phyloP scores from a whole-genome alignment of 2,329 filamentous ascomycete genomes.

The Hortaea werneckii region DNA sequence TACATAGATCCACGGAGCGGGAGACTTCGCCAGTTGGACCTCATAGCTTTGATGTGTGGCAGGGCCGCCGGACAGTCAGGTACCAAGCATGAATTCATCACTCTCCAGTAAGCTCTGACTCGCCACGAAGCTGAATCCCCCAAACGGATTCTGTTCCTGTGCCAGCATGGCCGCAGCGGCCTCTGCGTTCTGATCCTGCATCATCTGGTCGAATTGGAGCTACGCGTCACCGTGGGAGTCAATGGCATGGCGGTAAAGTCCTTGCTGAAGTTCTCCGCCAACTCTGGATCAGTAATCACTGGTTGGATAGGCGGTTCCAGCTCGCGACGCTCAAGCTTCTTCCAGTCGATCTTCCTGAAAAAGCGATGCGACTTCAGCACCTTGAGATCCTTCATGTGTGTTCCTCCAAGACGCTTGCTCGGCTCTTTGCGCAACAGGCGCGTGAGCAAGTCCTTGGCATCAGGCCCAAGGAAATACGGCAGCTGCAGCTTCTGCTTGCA shows the following conservation, averaged over 20 bases:
- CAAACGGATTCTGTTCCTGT: slow-evolving; percentile 38
- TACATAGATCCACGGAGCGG: too few relatives aligned
- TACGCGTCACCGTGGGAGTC: slow-evolving; percentile 52
- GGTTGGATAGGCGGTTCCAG: slow-evolving; percentile 83
- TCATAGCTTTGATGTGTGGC: too few relatives aligned
- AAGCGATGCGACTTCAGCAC: slow-evolving; percentile 88
- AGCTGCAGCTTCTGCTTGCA: slow-evolving; percentile 80
- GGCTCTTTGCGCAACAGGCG: slow-evolving; percentile 88
- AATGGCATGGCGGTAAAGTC: slow-evolving; percentile 83
- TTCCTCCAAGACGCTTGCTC: slow-evolving; percentile 73
- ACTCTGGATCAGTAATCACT: slow-evolving; percentile 85
- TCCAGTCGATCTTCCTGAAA: slow-evolving; percentile 96
- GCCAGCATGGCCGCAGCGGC: slow-evolving; percentile 9
- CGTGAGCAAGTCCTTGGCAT: slow-evolving; percentile 88
- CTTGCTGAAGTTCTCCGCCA: slow-evolving; percentile 91
- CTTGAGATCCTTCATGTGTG: slow-evolving; percentile 79
- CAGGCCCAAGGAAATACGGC: slow-evolving; percentile 81
- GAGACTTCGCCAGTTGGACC: too few relatives aligned
- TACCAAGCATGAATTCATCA: slow-evolving; percentile 25
- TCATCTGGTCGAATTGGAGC: slow-evolving; percentile 12
- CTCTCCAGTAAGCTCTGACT: slow-evolving; percentile 40
- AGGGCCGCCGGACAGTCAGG: slow-evolving; percentile 17
- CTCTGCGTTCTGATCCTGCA: slow-evolving; percentile 5
- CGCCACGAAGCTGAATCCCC: slow-evolving; percentile 45
- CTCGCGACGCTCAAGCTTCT: slow-evolving; percentile 69